Conservation (phyloP, 352 stramenopile species). For the Phytophthora megakarya region DNA sequence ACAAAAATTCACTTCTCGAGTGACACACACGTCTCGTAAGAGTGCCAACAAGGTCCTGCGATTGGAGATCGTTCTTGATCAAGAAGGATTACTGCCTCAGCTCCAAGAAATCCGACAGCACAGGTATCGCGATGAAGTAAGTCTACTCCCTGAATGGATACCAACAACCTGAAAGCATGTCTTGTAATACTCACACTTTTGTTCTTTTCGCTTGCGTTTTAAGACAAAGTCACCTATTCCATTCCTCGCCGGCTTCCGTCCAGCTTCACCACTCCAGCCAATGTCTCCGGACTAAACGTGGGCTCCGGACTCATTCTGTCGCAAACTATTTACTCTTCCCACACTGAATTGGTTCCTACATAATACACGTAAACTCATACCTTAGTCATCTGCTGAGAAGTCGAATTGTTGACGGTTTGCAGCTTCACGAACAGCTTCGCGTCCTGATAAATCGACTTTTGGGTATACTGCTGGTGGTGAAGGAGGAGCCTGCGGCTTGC, state of each 20-base stretch:
- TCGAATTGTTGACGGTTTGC: constrained; percentile 45
- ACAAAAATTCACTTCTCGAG: constrained; percentile 28
- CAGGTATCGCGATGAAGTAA: constrained; percentile 55
- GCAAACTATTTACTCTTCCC: constrained; percentile 10
- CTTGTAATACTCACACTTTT: constrained; percentile 5
- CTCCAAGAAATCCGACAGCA: constrained; percentile 62
- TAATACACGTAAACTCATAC: constrained; percentile 20
- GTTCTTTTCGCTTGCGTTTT: background rate
- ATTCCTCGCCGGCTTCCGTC: constrained; percentile 46
- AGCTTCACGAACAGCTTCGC: constrained; percentile 51
- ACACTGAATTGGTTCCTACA: constrained; percentile 12
- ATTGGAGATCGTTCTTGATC: constrained; percentile 63
- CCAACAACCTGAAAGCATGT: no score
- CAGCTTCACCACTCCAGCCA: constrained; percentile 35
- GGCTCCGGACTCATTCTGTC: background rate
- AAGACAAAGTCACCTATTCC: constrained; percentile 31
- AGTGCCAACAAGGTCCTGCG: constrained; percentile 62
- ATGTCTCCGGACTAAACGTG: constrained; percentile 30
- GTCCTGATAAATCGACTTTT: constrained; percentile 40
- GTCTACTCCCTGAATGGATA: background rate
- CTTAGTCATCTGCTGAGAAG: constrained; percentile 43
- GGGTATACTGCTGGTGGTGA: constrained; percentile 22
- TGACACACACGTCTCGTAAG: constrained; percentile 71
- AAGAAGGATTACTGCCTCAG: constrained; percentile 58
- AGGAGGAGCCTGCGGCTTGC: background rate